Evolutionary conservation across 148 eudicot genomes (phyloP), one percentile per base, ranked within the genome.

Genomic region (Silene uniflora): DNA sequence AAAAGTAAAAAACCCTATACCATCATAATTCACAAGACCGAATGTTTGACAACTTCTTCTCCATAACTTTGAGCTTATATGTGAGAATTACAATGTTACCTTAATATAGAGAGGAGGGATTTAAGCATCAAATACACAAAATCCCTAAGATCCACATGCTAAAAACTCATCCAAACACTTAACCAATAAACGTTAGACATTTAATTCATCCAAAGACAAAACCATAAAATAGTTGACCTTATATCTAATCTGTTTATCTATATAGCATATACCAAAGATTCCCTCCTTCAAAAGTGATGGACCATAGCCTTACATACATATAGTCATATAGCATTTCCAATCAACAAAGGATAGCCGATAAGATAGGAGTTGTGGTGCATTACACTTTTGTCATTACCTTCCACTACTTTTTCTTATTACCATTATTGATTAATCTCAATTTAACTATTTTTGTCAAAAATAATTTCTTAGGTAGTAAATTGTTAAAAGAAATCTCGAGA

Each of bases 381-480:
- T 58, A 58, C 79, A 76, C 65, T 67, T 73, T 76, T 73, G 76
- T 76, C 76, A 72, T 72, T 71, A 75, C 75, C 67, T 62, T 44
- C 27, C 81, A 74, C 24, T 68, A 44, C 56, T 68, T 10, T 32
- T 35, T 7, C 17, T 32, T 39, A 67, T 27, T 67, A 18, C 6
- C 35, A 9, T 63, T 24, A 64, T 5, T 62, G 23, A 12, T 18
- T 18, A 52, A 52, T 52, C 16, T 52, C 56, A 16, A 12, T 10
- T 32, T 8, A 39, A 42, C 23, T 68, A 19, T 68, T 19, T 19
- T 42, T 44, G 0, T 44, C 27, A 12, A 12, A 12, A 52, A 18
- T 11, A 35, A 18, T 19, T 68, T 68, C 29, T 21, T 68, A 68
- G 52, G 23, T 35, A 14, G 4, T 44, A 68, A 63, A 62, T 62